Percentiles rank a stretch among this genome's conserved stretches.
These are phyloP conservation scores for Hanseniaspora nectarophila DNA, from an alignment of 805 yeast genomes.

Conservation along the genomic window DNA sequence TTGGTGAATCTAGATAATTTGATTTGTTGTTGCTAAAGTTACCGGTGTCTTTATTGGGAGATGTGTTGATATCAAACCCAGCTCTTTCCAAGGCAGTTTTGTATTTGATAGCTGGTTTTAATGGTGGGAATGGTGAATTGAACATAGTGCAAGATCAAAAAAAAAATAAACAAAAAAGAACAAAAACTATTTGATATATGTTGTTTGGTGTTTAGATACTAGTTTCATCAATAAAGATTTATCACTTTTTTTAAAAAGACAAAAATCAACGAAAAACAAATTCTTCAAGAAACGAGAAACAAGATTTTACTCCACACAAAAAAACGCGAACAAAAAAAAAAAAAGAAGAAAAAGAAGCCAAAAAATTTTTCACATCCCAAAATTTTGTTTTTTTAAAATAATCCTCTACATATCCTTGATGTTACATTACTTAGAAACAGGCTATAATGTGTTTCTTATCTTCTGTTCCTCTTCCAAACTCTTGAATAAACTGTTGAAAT, in stretches of 20 bases:
- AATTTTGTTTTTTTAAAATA: neutral
- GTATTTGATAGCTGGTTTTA: constrained; percentile 49
- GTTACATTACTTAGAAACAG: no score
- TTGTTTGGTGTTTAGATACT: no score
- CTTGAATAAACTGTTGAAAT: constrained; percentile 71
- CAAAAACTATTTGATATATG: no score
- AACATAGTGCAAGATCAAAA: constrained; percentile 22
- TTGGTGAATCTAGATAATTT: neutral
- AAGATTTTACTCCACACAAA: no score
- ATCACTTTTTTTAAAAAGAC: no score
- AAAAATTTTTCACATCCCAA: neutral
- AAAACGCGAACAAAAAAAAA: no score
- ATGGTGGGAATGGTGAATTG: constrained; percentile 52
- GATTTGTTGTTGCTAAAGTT: constrained; percentile 16
- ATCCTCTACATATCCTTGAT: neutral
- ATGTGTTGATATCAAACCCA: constrained; percentile 48
- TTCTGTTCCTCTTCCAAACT: constrained; percentile 68
- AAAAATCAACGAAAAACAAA: no score
- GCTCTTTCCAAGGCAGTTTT: constrained; percentile 70
- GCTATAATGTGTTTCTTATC: neutral
- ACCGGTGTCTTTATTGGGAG: neutral
- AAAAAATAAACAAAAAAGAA: constrained; percentile 9
- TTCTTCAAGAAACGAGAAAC: no score
- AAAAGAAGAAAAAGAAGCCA: no score
- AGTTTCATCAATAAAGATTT: no score